A percentile compares a stretch with the other conserved stretches of the same genome.
Conservation (phyloP, 352 stramenopile genomes). For the Globisporangium carolinianum region DNA sequence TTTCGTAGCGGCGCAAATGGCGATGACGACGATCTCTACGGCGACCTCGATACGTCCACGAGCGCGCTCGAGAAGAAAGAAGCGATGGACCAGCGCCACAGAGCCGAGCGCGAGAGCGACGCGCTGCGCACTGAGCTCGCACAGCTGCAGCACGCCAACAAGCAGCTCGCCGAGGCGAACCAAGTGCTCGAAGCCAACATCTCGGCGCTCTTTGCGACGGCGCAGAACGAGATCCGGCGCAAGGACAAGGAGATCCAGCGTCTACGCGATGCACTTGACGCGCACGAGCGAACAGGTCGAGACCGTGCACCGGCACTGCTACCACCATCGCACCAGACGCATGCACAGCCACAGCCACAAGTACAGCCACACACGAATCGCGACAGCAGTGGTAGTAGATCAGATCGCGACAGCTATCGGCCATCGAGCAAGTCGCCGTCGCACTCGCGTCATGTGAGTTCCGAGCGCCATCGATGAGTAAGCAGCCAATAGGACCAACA, state of each 20-base stretch:
- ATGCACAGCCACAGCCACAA: background rate
- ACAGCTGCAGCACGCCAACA: slow-evolving; percentile 58
- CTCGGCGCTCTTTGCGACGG: slow-evolving; percentile 65
- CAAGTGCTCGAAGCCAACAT: slow-evolving; percentile 64
- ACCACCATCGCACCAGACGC: too few species aligned
- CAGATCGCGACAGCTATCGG: background rate
- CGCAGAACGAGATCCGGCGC: slow-evolving; percentile 64
- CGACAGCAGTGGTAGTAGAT: background rate
- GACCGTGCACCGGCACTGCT: background rate
- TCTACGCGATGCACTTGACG: slow-evolving; percentile 42
- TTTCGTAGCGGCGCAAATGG: background rate
- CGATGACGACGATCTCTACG: slow-evolving; percentile 58
- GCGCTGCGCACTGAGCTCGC: slow-evolving; percentile 47
- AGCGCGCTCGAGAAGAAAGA: slow-evolving; percentile 62
- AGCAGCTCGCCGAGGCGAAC: slow-evolving; percentile 45
- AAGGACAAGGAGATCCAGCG: slow-evolving; percentile 77
- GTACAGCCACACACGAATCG: background rate
- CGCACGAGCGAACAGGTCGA: slow-evolving; percentile 1
- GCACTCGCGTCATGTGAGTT: slow-evolving; percentile 3
- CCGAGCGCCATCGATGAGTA: slow-evolving; percentile 2
- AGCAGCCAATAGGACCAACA: too few species aligned
- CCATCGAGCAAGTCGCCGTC: slow-evolving; percentile 2
- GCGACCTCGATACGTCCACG: slow-evolving; percentile 76
- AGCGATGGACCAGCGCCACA: slow-evolving; percentile 40
- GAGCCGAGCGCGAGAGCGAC: slow-evolving; percentile 45